Conservation (phyloP, 2,329 filamentous ascomycete genomes). For the Magnaporthiopsis incrustans region DNA sequence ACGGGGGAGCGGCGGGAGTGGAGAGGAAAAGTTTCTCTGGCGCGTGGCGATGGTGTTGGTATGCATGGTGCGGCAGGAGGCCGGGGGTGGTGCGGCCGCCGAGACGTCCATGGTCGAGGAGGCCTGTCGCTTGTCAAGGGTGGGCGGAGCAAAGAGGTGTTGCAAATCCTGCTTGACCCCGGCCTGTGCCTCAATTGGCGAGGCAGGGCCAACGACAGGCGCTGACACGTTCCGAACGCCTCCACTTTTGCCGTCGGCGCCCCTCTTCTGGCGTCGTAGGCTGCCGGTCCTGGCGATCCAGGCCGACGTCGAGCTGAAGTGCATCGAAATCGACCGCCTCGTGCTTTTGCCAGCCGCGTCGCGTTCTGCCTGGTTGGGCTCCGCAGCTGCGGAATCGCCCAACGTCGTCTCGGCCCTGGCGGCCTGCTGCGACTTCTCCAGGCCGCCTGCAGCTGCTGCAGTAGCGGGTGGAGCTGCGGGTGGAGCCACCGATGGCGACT, state of each 20-base stretch:
- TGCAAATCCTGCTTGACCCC: constrained; percentile 19
- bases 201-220: constrained; percentile 26
- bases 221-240: constrained; percentile 47
- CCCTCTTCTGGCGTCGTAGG: constrained; percentile 46
- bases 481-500: constrained; percentile 3
- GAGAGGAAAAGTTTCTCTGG: constrained; percentile 44
- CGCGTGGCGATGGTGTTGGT: constrained; percentile 17
- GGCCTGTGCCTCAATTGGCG: constrained; percentile 17
- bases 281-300: constrained; percentile 52
- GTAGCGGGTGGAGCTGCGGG: constrained; percentile 6
- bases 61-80: neutral
- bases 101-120: constrained; percentile 6
- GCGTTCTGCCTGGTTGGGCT: constrained; percentile 20
- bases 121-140: constrained; percentile 3
- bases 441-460: constrained; percentile 1
- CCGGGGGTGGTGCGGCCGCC: constrained; percentile 14
- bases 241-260: constrained; percentile 26
- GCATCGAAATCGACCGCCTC: constrained; percentile 50
- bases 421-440: neutral
- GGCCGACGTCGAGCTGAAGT: constrained; percentile 46
- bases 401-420: neutral
- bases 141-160: constrained; percentile 17
- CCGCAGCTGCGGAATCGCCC: neutral
- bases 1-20: constrained; percentile 44
- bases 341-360: constrained; percentile 35